phyloP scores from a whole-genome alignment of 225 moss, liverwort and hornwort genomes.

The Asterella californica region DNA sequence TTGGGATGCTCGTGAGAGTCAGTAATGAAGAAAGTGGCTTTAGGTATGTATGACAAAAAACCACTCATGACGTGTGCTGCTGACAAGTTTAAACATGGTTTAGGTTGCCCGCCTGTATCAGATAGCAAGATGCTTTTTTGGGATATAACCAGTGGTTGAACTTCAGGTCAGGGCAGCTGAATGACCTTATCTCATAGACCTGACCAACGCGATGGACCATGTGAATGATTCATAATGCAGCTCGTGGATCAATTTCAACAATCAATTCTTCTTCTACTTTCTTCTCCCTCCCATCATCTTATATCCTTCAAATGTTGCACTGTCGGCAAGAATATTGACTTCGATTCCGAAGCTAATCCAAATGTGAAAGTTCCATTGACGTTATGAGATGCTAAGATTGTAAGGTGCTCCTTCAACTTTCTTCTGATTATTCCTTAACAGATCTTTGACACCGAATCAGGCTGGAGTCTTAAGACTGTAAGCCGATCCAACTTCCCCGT shows the following conservation, averaged over 20 bases:
- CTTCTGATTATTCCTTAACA: slow-evolving; percentile 26
- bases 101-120: neutral
- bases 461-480: slow-evolving; percentile 91
- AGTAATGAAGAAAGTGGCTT: slow-evolving; percentile 54
- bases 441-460: slow-evolving; percentile 63
- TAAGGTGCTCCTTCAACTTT: neutral
- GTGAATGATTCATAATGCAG: slow-evolving; percentile 30
- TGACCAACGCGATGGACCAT: neutral
- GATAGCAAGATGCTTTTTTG: neutral
- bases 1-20: slow-evolving; percentile 71
- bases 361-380: neutral
- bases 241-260: slow-evolving; percentile 83
- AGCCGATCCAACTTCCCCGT: slow-evolving; percentile 1
- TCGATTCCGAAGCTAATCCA: neutral
- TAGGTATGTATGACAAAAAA: slow-evolving; percentile 31
- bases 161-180: neutral
- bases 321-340: neutral
- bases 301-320: slow-evolving; percentile 58
- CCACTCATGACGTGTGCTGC: neutral
- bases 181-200: neutral
- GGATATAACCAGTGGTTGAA: neutral
- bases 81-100: neutral
- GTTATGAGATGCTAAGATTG: neutral
- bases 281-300: slow-evolving; percentile 88
- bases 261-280: slow-evolving; percentile 85